phyloP scores from a whole-genome alignment of 1,139 yeast genomes.

The Blastobotrys illinoisensis region DNA sequence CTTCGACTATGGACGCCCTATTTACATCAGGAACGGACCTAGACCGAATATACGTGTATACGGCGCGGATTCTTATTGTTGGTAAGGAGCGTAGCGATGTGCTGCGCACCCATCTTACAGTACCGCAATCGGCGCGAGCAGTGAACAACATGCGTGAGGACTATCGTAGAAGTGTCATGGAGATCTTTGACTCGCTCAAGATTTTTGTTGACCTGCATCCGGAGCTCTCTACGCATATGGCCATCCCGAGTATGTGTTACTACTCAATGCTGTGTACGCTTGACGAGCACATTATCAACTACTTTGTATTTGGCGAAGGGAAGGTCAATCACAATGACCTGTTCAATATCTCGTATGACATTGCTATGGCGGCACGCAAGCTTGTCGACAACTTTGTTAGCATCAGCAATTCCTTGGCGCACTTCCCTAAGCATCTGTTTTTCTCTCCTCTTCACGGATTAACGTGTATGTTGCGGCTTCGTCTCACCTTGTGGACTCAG shows the following conservation, averaged over 20 bases:
- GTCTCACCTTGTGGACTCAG: conserved; percentile 19
- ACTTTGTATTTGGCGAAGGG: conserved; percentile 15
- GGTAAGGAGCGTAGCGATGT: background rate
- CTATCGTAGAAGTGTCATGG: background rate
- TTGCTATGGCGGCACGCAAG: background rate
- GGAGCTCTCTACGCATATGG: background rate
- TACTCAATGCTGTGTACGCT: background rate
- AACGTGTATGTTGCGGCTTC: conserved; percentile 27
- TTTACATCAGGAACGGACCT: background rate
- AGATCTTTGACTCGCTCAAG: background rate
- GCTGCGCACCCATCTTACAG: background rate
- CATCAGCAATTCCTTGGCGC: conserved; percentile 37
- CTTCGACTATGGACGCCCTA: background rate
- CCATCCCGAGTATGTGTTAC: background rate
- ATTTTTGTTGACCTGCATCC: background rate
- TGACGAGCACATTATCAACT: conserved; percentile 10
- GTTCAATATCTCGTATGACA: conserved; percentile 1
- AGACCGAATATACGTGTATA: background rate
- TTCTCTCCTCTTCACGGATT: conserved; percentile 53
- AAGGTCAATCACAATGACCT: conserved; percentile 36
- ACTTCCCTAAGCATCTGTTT: conserved; percentile 49
- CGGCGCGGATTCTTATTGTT: background rate
- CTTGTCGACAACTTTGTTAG: conserved; percentile 42
- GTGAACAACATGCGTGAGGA: background rate
- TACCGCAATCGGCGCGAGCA: background rate